Evolutionary conservation across 768 basidiomycete genomes (phyloP).

Genomic region (Hebeloma cylindrosporum): DNA sequence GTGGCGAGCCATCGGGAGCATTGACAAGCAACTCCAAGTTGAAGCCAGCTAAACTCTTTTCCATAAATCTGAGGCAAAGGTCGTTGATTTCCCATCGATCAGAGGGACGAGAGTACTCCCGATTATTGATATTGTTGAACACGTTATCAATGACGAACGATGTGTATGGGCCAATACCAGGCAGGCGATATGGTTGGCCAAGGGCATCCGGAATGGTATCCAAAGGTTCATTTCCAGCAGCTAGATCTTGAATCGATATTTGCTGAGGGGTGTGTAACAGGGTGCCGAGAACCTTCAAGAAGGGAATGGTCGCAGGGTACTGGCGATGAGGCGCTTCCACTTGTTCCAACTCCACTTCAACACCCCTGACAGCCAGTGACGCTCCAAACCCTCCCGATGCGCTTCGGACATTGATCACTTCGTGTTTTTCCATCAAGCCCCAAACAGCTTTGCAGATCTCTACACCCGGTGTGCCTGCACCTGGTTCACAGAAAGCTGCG

Average conservation of each 20-base stretch:
- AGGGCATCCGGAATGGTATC: constrained; percentile 80
- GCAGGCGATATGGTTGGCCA: constrained; percentile 77
- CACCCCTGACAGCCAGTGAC: constrained; percentile 64
- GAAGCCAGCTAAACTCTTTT: constrained; percentile 79
- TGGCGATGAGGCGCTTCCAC: constrained; percentile 75
- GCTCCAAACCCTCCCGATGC: constrained; percentile 39
- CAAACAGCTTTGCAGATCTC: constrained; percentile 84
- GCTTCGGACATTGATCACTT: constrained; percentile 75
- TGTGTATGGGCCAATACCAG: constrained; percentile 80
- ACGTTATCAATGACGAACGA: constrained; percentile 91
- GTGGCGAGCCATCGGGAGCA: constrained; percentile 49
- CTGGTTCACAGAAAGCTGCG: constrained; percentile 80
- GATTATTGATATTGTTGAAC: constrained; percentile 69
- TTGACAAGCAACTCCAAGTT: constrained; percentile 73
- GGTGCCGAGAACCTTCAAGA: constrained; percentile 77
- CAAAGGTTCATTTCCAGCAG: constrained; percentile 57
- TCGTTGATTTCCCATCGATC: constrained; percentile 91
- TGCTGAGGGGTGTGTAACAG: constrained; percentile 84
- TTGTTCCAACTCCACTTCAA: constrained; percentile 85
- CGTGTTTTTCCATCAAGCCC: constrained; percentile 80
- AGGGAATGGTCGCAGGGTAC: constrained; percentile 89
- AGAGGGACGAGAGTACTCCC: constrained; percentile 72
- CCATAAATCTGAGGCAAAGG: constrained; percentile 79
- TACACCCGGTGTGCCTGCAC: constrained; percentile 67
- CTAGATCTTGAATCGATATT: constrained; percentile 56